A percentile compares a stretch with the other conserved stretches of the same genome.
phyloP scores from a whole-genome alignment of 2,329 filamentous ascomycete genomes.

The Tetracladium maxilliforme region DNA sequence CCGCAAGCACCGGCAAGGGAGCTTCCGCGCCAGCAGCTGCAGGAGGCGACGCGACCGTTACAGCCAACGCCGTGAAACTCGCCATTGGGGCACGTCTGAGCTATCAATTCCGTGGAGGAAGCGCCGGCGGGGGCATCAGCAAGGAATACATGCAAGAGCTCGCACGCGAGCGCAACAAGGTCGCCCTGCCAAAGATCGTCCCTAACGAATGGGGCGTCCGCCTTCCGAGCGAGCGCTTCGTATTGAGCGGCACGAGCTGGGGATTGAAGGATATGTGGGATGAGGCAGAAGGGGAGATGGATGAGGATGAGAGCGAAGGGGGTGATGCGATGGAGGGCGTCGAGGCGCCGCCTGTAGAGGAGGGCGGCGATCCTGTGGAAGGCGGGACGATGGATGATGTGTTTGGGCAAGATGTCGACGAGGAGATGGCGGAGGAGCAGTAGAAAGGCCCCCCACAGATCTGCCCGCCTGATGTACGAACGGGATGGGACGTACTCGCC shows the following conservation, averaged over 20 bases:
- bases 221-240: constrained; percentile 53
- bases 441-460: too few species aligned
- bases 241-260: constrained; percentile 52
- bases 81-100: constrained; percentile 55
- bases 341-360: constrained; percentile 19
- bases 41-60: constrained; percentile 27
- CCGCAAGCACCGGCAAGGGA: constrained; percentile 17
- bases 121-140: constrained; percentile 32
- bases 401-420: constrained; percentile 36
- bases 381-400: constrained; percentile 38
- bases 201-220: constrained; percentile 54
- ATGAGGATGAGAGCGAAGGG: constrained; percentile 26
- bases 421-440: constrained; percentile 35
- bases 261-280: constrained; percentile 45
- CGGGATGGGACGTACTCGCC: too few species aligned
- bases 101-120: constrained; percentile 49
- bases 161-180: constrained; percentile 55
- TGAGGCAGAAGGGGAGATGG: constrained; percentile 22
- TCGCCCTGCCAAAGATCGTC: constrained; percentile 46
- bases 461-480: too few species aligned
- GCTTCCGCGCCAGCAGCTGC: constrained; percentile 14
- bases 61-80: constrained; percentile 53
- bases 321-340: constrained; percentile 23
- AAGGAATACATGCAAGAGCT: constrained; percentile 69
- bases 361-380: constrained; percentile 13